phyloP scores from a whole-genome alignment of 495 filamentous ascomycete genomes.

The Articulospora tetracladia region DNA sequence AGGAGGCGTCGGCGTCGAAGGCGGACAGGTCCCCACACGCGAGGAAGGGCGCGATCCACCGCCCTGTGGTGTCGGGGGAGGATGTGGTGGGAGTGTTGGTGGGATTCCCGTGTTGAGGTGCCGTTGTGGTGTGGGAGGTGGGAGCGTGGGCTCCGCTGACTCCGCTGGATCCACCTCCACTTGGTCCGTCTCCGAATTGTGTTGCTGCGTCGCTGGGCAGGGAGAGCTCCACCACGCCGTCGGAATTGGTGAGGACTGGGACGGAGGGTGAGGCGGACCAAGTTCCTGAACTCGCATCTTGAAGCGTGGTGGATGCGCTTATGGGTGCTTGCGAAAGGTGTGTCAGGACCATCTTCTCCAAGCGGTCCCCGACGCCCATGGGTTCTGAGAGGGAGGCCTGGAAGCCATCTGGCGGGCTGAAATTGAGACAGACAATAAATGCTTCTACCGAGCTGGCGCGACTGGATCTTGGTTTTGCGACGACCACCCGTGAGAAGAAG shows the following conservation, averaged over 20 bases:
- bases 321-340: conserved; percentile 32
- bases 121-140: background rate
- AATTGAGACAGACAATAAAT: conserved; percentile 92
- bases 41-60: conserved; percentile 92
- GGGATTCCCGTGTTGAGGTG: background rate
- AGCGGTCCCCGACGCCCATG: conserved; percentile 50
- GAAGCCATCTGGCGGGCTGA: conserved; percentile 60
- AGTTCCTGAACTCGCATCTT: conserved; percentile 36
- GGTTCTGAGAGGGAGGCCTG: conserved; percentile 65
- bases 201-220: conserved; percentile 32
- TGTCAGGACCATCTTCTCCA: conserved; percentile 40
- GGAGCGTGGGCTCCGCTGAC: background rate
- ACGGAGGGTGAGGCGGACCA: conserved; percentile 30
- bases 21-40: conserved; percentile 94
- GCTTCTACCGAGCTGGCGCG: conserved; percentile 94
- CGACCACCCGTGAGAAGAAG: conserved; percentile 81
- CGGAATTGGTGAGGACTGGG: conserved; percentile 29
- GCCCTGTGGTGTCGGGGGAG: conserved; percentile 38
- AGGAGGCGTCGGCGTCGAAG: conserved; percentile 92
- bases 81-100: conserved; percentile 10
- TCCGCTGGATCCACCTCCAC: no score
- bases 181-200: no score
- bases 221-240: conserved; percentile 63
- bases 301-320: conserved; percentile 33
- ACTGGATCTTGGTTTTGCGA: conserved; percentile 89